Evolutionary conservation across 352 stramenopile genomes (phyloP).

Genomic region (Phytopythium delawarense): DNA sequence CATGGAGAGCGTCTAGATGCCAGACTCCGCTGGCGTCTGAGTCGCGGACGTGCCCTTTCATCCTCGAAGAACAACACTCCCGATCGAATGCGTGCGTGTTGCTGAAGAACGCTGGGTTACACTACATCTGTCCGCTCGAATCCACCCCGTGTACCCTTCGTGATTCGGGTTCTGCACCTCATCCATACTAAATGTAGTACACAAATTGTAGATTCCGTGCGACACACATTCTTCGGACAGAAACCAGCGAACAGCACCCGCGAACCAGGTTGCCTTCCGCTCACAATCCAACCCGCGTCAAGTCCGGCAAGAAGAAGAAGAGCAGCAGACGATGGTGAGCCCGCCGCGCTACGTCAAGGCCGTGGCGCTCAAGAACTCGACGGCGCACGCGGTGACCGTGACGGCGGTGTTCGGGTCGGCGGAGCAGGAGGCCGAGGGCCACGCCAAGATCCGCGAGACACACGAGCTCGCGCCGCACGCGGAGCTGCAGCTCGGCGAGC

Average conservation of each 20-base stretch:
- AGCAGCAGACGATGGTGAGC: slow-evolving; percentile 26
- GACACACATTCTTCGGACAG: background rate
- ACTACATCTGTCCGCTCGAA: background rate
- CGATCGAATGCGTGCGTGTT: background rate
- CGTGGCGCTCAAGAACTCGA: slow-evolving; percentile 71
- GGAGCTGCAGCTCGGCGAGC: slow-evolving; percentile 39
- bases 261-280: background rate
- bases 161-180: background rate
- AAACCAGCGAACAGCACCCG: background rate
- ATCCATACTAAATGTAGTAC: background rate
- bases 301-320: slow-evolving; percentile 5
- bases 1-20: slow-evolving; percentile 70
- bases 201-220: background rate
- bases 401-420: slow-evolving; percentile 65
- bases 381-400: slow-evolving; percentile 46
- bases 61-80: background rate
- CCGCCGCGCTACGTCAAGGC: slow-evolving; percentile 68
- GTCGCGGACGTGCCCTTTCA: background rate
- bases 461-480: slow-evolving; percentile 38
- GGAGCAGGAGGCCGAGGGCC: slow-evolving; percentile 57
- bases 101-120: background rate
- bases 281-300: slow-evolving; percentile 1
- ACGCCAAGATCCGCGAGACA: slow-evolving; percentile 61
- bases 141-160: background rate
- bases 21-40: background rate